These are phyloP conservation scores for Incumbomyces lentus DNA, from an alignment of 2,329 filamentous ascomycete species.

Conservation along the genomic window DNA sequence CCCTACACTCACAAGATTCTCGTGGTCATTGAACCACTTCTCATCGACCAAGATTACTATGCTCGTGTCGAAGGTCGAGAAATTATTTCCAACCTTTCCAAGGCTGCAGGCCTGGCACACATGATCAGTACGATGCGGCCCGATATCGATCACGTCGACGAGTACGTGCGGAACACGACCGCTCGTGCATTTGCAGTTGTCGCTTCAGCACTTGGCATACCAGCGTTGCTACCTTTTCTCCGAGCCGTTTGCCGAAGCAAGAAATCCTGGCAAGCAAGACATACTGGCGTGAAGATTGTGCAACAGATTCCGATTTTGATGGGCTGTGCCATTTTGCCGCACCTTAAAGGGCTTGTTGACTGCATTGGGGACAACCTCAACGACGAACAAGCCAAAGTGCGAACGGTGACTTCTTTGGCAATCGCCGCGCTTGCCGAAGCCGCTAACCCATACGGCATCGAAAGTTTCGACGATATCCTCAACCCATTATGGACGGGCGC, in stretches of 20 bases:
- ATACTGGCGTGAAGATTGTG: constrained; percentile 98
- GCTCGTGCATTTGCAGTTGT: constrained; percentile 95
- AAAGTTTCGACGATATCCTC: constrained; percentile 95
- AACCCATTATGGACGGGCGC: constrained; percentile 96
- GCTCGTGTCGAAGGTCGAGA: constrained; percentile 95
- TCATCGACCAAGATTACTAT: constrained; percentile 99
- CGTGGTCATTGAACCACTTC: constrained; percentile 95
- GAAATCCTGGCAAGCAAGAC: constrained; percentile 96
- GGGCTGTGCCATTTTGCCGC: constrained; percentile 91
- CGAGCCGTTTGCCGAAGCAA: constrained; percentile 94
- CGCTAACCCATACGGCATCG: constrained; percentile 95
- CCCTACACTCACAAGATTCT: constrained; percentile 97
- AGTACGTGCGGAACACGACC: constrained; percentile 97
- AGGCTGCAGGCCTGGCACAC: constrained; percentile 89
- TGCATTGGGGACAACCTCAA: constrained; percentile 94
- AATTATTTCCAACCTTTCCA: constrained; percentile 95
- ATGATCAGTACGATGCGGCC: constrained; percentile 99
- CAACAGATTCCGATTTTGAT: constrained; percentile 98
- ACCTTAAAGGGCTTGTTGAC: constrained; percentile 90
- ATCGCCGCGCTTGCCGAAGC: constrained; percentile 93
- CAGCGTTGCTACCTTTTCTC: constrained; percentile 86
- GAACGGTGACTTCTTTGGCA: constrained; percentile 88
- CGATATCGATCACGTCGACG: constrained; percentile 95
- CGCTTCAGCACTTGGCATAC: constrained; percentile 89
- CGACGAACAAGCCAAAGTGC: constrained; percentile 94